Conservation (phyloP, 148 eudicot genomes). For the Linanthus parryae region DNA sequence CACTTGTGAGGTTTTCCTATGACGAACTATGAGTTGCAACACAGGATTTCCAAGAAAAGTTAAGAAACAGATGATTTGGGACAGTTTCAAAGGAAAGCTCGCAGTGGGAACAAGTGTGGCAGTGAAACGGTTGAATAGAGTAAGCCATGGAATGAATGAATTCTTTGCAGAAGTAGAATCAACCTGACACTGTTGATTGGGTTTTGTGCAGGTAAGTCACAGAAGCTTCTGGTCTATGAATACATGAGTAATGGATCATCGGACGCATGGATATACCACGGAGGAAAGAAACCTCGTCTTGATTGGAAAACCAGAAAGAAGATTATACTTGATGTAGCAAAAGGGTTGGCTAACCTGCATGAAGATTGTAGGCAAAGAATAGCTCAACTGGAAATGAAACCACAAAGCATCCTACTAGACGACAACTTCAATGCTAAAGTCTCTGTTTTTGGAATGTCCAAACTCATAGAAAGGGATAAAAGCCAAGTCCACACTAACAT, state of each 20-base stretch:
- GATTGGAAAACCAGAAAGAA: conserved; percentile 3
- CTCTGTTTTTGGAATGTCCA: conserved; percentile 7
- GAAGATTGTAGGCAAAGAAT: conserved; percentile 6
- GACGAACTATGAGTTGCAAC: conserved; percentile 1
- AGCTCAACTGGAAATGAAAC: conserved; percentile 9
- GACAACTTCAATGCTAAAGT: conserved; percentile 4
- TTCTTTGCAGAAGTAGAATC: conserved; percentile 13
- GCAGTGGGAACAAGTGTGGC: conserved; percentile 10
- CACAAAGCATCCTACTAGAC: conserved; percentile 10
- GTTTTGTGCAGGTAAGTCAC: conserved; percentile 7
- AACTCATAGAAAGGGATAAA: conserved; percentile 11
- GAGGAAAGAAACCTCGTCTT: neutral
- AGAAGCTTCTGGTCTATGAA: conserved; percentile 11
- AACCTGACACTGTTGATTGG: conserved; percentile 9
- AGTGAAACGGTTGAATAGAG: conserved; percentile 5
- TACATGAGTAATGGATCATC: conserved; percentile 9
- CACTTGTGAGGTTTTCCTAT: conserved; percentile 9
- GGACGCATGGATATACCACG: conserved; percentile 8
- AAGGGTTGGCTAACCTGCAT: conserved; percentile 11
- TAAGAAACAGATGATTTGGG: conserved; percentile 9
- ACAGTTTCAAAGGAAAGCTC: conserved; percentile 3
- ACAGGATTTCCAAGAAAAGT: neutral
- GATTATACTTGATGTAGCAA: conserved; percentile 8
- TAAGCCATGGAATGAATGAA: neutral
- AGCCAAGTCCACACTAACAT: conserved; percentile 6